Conservation (phyloP, 257 asterid species). For the Capsicum baccatum region DNA sequence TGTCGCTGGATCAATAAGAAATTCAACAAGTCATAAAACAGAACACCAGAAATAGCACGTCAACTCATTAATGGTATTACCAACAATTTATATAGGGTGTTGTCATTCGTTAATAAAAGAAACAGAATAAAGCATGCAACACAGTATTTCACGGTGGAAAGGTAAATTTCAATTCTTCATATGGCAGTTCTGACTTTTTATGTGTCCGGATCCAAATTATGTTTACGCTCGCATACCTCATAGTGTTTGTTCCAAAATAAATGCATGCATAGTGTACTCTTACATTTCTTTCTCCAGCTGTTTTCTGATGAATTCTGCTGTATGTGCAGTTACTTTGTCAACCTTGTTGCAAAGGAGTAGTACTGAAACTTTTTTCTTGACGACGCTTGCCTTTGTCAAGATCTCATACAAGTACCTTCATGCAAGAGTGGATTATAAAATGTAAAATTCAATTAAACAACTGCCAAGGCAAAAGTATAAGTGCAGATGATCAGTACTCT, state of each 20-base stretch:
- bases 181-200: not conserved
- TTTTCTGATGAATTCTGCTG: slow-evolving; percentile 76
- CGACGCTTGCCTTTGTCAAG: slow-evolving; percentile 70
- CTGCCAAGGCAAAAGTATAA: not conserved
- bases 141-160: not conserved
- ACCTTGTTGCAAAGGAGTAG: slow-evolving; percentile 89
- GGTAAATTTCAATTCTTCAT: slow-evolving; percentile 2
- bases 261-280: slow-evolving; percentile 19
- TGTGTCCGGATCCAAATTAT: not conserved
- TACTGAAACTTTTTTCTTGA: slow-evolving; percentile 71
- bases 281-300: slow-evolving; percentile 74
- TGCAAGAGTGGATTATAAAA: slow-evolving; percentile 18
- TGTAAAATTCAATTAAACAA: not conserved
- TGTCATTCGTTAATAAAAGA: not conserved
- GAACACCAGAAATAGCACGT: slow-evolving; percentile 17
- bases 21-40: not conserved
- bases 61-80: not conserved
- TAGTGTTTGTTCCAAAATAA: not conserved
- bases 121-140: not conserved
- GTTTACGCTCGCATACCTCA: not conserved
- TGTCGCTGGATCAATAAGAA: slow-evolving; percentile 57
- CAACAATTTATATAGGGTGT: not conserved
- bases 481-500: slow-evolving; percentile 52
- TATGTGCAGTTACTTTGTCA: slow-evolving; percentile 86
- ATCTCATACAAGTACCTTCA: slow-evolving; percentile 81